Evolutionary conservation across 345 rosid species (phyloP), one percentile per base, ranked within the genome.

Genomic region (Cardamine chenopodiifolia): DNA sequence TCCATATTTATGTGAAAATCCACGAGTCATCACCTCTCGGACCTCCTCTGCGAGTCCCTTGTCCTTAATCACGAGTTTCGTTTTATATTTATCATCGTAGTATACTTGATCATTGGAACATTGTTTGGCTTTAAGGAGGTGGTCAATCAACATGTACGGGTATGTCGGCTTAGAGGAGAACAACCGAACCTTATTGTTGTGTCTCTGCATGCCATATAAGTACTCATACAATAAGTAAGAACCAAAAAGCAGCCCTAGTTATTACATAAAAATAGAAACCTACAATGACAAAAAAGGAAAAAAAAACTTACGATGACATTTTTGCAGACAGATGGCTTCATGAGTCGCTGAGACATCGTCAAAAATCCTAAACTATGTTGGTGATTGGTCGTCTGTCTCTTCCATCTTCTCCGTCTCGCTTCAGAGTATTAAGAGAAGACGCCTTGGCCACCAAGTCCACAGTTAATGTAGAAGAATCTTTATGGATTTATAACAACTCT

Each of bases 321-420:
- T 50, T 50, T 50, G 56, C 29, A 50, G 56, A 50, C n/a, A 12
- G 56, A 50, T 22, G 56, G n/a, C 29, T 50, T 50, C 29, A 50
- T 22, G n/a, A 50, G 29, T 50, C 56, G 56, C 29, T 50, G 28
- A 50, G 56, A 22, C 56, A 50, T 50, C 7, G 28, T 50, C 28
- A 2, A 20, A 20, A 50, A 22, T 26, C 55, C 55, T 50, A 10
- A 11, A 22, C 8, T 20, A 50, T 22, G 56, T 50, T 22, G 23
- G 23, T 48, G 23, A 18, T 18, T 8, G 11, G 5, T 18, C 12
- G 2, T 48, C 6, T 18, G 7, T 32, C 31, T 18, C 35, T 32
- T 32, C 10, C 12, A 35, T 35, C 40, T 35, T 10, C 40, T 12
- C 14, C 44, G 13, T 39, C 15, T 39, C 44, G 44, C 44, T 12